Percentiles rank a stretch among this genome's conserved stretches.
Conservation (phyloP, 225 moss, liverwort and hornwort species). For the Sphagnum contortum region DNA sequence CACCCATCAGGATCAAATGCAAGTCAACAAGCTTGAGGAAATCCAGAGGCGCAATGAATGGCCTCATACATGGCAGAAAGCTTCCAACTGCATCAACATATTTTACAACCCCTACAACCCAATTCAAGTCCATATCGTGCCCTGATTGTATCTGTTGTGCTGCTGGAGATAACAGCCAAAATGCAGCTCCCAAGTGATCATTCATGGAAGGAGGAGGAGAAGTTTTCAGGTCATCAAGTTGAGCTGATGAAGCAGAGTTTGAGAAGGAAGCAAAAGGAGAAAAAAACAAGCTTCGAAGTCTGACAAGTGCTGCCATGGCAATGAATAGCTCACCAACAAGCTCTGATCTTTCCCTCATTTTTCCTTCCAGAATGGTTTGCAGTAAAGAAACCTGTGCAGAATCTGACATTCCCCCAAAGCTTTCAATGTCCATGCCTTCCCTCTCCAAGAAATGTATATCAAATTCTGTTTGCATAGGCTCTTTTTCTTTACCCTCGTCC, state of each 20-base stretch:
- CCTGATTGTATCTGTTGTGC: constrained; percentile 31
- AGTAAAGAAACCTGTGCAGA: constrained; percentile 27
- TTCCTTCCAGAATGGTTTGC: constrained; percentile 29
- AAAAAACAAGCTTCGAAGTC: constrained; percentile 46
- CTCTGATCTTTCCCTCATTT: constrained; percentile 33
- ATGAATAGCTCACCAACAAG: constrained; percentile 80
- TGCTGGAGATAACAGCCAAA: constrained; percentile 60
- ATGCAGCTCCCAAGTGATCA: constrained; percentile 60
- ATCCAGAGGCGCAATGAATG: constrained; percentile 45
- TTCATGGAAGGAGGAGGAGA: constrained; percentile 28
- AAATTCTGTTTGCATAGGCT: constrained; percentile 5
- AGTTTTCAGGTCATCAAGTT: constrained; percentile 15
- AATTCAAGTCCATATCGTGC: constrained; percentile 25
- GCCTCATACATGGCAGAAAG: constrained; percentile 59
- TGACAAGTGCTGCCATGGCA: constrained; percentile 60
- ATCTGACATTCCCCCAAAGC: constrained; percentile 3
- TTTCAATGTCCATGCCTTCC: background rate
- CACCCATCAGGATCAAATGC: constrained; percentile 69
- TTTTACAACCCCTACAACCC: constrained; percentile 75
- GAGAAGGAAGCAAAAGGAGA: constrained; percentile 34
- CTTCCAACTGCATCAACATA: constrained; percentile 64
- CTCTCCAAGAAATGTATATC: background rate
- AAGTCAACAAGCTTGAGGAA: constrained; percentile 66
- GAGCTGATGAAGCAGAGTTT: background rate
- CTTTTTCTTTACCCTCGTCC: constrained; percentile 20